Evolutionary conservation across 1,284 basidiomycete genomes (phyloP).

Genomic region (Dichomitus squalens): DNA sequence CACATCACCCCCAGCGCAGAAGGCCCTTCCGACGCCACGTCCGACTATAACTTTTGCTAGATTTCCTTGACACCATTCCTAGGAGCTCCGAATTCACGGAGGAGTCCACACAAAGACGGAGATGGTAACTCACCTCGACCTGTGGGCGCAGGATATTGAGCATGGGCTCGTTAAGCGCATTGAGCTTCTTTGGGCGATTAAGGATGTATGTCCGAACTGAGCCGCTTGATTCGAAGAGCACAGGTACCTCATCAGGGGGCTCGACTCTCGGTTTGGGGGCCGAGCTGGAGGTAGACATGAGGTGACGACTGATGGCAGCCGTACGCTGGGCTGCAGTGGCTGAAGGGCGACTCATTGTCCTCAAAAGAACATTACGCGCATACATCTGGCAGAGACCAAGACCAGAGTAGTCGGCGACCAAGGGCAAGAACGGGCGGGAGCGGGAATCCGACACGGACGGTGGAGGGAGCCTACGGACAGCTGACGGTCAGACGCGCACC

Average conservation of each 20-base stretch:
- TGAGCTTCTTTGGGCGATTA: constrained; percentile 84
- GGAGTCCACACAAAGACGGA: not conserved
- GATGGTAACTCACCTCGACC: constrained; percentile 60
- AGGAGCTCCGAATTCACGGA: constrained; percentile 5
- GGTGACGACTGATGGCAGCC: constrained; percentile 60
- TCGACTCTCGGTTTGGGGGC: constrained; percentile 9
- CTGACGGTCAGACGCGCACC: not conserved
- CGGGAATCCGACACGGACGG: constrained; percentile 9
- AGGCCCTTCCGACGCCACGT: constrained; percentile 78
- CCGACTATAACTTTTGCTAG: constrained; percentile 80
- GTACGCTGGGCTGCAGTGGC: constrained; percentile 48
- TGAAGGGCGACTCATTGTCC: constrained; percentile 47
- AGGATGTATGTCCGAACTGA: constrained; percentile 72
- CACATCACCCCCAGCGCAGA: constrained; percentile 97
- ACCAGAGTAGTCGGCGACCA: not conserved
- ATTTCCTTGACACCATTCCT: constrained; percentile 84
- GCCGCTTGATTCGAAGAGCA: constrained; percentile 72
- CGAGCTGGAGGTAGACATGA: constrained; percentile 48
- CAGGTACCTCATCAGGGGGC: constrained; percentile 46
- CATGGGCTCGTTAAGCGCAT: constrained; percentile 88
- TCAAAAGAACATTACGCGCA: constrained; percentile 30
- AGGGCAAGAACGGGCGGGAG: not conserved
- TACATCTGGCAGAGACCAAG: constrained; percentile 18
- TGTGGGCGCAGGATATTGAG: constrained; percentile 71
- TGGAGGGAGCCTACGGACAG: not conserved